Base-by-base conservation (phyloP, 768 basidiomycete species). In the Russula virescens region DNA sequence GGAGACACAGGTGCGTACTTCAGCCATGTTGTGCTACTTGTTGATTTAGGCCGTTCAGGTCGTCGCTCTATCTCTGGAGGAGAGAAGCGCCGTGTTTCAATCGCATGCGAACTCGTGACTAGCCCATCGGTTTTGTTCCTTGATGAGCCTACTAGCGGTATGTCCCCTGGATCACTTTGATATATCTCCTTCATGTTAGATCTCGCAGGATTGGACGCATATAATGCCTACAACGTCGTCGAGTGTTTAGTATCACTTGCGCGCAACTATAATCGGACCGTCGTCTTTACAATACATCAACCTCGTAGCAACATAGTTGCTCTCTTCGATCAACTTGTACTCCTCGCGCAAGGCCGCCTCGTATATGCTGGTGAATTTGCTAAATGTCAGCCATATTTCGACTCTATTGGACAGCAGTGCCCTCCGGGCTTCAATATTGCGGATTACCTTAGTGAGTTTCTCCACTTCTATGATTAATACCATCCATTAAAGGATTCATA, bases 201-300 rank as follows among this genome's bases (percentile, higher is more conserved):
- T 56, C 13, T 42, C 28, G 1, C 61, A 91, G 92, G 96, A 55
- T 81, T 98, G 48, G 96, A 99, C 70, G 86, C 96, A 0, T 98
- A 85, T 76, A 98, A 98, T 65, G 96, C 97, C 0, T 89, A 83
- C 78, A 98, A 97, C 66, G 96, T 99, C 66, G 80, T 99, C 40
- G 94, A 95, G 46, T 86, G 88, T 40, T 80, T 99, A 25, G 88
- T 89, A 1, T 86, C 88, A 18, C 81, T 98, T 25, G 93, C 95
- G 5, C 78, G 84, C 31, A 84, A 88, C 68, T 98, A 94, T 74
- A 93, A 95, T 66, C 87, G 96, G 38, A 98, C 95, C 0, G 92
- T 98, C 55, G 81, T 98, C 61, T 97, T 98, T 77, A 98, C 96
- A 0, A 98, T 99, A 60, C 97, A 99, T 69, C 97, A 98, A 73